phyloP scores from a whole-genome alignment of 2,329 filamentous ascomycete genomes.

The Talaromyces sp. region DNA sequence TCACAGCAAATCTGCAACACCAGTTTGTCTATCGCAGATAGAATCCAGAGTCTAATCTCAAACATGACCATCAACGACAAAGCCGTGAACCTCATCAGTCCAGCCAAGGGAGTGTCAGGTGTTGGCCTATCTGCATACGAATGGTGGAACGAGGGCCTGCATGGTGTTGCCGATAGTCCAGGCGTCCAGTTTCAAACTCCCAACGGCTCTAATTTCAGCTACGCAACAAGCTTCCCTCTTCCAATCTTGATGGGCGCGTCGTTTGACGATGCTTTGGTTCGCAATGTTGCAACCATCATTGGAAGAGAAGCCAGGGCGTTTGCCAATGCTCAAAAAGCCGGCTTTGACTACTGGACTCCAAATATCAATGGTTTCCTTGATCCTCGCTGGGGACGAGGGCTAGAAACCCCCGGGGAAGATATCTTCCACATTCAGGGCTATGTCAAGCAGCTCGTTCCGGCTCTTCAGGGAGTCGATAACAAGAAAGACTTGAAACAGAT shows the following conservation, averaged over 20 bases:
- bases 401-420: slow-evolving; percentile 56
- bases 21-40: not conserved
- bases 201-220: slow-evolving; percentile 45
- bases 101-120: not conserved
- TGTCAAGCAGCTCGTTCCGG: slow-evolving; percentile 44
- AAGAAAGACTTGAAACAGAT: slow-evolving; percentile 29
- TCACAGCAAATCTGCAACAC: slow-evolving; percentile 3
- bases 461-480: slow-evolving; percentile 42
- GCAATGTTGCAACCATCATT: slow-evolving; percentile 46
- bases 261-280: slow-evolving; percentile 58
- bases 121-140: slow-evolving; percentile 4
- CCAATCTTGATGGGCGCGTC: slow-evolving; percentile 57
- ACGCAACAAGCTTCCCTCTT: slow-evolving; percentile 59
- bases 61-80: slow-evolving; percentile 5
- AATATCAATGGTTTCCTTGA: slow-evolving; percentile 61
- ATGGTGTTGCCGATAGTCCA: slow-evolving; percentile 47
- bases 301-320: slow-evolving; percentile 58
- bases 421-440: slow-evolving; percentile 45
- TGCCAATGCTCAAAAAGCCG: slow-evolving; percentile 51
- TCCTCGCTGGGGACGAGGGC: slow-evolving; percentile 55
- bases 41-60: not conserved
- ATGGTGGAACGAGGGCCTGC: slow-evolving; percentile 46
- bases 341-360: slow-evolving; percentile 50
- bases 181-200: slow-evolving; percentile 45
- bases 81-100: slow-evolving; percentile 1